Percentiles rank a stretch among this genome's conserved stretches.
Conservation (phyloP, 441 rosid genomes). For the Dalechampia spathulata region DNA sequence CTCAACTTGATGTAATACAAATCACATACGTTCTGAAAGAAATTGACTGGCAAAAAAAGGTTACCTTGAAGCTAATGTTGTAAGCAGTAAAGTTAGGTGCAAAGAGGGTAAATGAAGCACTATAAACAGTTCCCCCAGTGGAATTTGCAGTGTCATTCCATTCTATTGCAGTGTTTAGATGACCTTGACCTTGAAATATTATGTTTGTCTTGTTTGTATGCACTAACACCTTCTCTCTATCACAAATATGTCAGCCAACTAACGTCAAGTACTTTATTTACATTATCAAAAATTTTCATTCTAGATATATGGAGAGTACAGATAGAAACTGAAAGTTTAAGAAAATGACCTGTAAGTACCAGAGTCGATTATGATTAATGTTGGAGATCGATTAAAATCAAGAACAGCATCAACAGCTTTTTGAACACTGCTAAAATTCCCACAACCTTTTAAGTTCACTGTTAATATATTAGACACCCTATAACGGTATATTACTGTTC, state of each 20-base stretch:
- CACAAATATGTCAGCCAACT: too few relatives aligned
- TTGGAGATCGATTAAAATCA: slow-evolving; percentile 34
- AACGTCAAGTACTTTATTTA: too few relatives aligned
- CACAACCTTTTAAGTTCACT: slow-evolving; percentile 59
- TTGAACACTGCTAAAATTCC: slow-evolving; percentile 56
- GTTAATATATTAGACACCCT: slow-evolving; percentile 39
- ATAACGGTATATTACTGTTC: slow-evolving; percentile 19
- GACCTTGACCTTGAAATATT: slow-evolving; percentile 68
- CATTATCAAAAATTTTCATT: too few relatives aligned
- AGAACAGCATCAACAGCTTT: slow-evolving; percentile 64
- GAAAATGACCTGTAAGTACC: slow-evolving; percentile 63
- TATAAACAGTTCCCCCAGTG: slow-evolving; percentile 49
- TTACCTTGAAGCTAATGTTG: slow-evolving; percentile 77
- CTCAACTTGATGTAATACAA: neutral
- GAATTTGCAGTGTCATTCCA: slow-evolving; percentile 85
- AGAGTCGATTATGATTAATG: slow-evolving; percentile 50
- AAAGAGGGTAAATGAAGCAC: slow-evolving; percentile 52
- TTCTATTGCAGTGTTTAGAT: slow-evolving; percentile 44
- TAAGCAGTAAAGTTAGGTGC: slow-evolving; percentile 63
- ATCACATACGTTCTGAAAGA: too few relatives aligned
- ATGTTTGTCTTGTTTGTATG: slow-evolving; percentile 57
- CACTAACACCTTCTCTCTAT: slow-evolving; percentile 66
- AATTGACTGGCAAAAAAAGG: neutral
- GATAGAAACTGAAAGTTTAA: neutral
- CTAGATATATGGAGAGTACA: too few relatives aligned